A percentile compares a stretch with the other conserved stretches of the same genome.
Conservation (phyloP, 768 basidiomycete species). For the Amanita brunnescens region DNA sequence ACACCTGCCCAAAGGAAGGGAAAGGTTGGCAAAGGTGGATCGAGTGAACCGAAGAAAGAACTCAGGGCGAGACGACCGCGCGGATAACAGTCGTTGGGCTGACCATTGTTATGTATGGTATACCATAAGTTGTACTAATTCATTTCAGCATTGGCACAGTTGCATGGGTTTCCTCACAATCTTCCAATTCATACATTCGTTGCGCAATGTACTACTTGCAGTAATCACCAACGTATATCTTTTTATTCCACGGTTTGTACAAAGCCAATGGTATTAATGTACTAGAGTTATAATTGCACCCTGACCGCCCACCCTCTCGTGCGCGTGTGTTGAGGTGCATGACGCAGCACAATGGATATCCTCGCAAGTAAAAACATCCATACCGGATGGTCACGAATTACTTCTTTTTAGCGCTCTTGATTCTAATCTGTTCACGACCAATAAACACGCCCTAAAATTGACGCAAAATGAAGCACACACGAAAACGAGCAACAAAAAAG, state of each 20-base stretch:
- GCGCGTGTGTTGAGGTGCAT: background rate
- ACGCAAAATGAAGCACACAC: background rate
- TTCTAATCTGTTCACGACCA: conserved; percentile 84
- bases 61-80: conserved; percentile 24
- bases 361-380: background rate
- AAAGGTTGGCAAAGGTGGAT: conserved; percentile 9
- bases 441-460: conserved; percentile 77
- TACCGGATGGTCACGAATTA: conserved; percentile 30
- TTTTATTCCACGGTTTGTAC: background rate
- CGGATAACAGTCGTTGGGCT: conserved; percentile 15
- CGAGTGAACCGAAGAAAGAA: conserved; percentile 9
- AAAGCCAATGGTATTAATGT: conserved; percentile 2
- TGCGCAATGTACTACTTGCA: background rate
- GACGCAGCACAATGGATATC: background rate
- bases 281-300: background rate
- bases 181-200: background rate
- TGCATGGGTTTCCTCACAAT: too few species aligned
- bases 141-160: background rate
- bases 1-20: conserved; percentile 5
- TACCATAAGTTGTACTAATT: conserved; percentile 4
- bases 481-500: background rate
- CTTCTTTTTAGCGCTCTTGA: conserved; percentile 94
- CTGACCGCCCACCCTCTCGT: background rate
- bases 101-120: background rate
- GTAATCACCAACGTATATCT: conserved; percentile 1